Evolutionary conservation across 2,329 filamentous ascomycete genomes (phyloP), one percentile per base, ranked within the genome.

Genomic region (Pseudogymnoascus sp.): DNA sequence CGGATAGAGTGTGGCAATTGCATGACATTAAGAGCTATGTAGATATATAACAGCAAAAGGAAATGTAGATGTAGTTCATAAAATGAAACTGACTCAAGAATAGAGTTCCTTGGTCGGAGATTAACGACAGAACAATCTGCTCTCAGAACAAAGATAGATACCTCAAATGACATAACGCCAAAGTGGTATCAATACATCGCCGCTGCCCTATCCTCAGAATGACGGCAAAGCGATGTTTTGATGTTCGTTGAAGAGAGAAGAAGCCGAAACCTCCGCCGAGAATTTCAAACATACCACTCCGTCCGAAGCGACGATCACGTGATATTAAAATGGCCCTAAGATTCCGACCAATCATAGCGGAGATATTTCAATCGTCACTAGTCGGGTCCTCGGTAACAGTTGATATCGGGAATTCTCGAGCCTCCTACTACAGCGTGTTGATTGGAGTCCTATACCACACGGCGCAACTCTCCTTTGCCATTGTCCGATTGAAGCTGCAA

Each of bases 81-180:
- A 75, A 75, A 75, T 75, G 73, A 75, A 75, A 75, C 73, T 69
- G 72, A 70, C 69, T 68, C 69, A 69, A 73, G 69, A 75, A 72
- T 67, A 69, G 64, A 65, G 68, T 65, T 68, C 68, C 72, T 70
- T 71, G 70, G 70, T 74, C 73, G 73, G 59, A 75, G 73, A 75
- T 75, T 75, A 75, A 75, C 73, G 73, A 74, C 73, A 74, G 73
- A 74, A 73, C 72, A 66, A 61, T 61, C 59, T 68, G 62, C 65
- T 75, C 72, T 74, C 66, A 66, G 72, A 74, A 71, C 71, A 73
- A 69, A 66, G 18, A 16, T 63, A 71, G 57, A 37, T 61, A 67
- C 64, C 40, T 67, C 64, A 65, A 65, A 70, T 67, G 64, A 71
- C 72, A 74, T 73, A 70, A 74, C 72, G 71, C 64, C 64, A 69